Percentiles rank a stretch among this genome's conserved stretches.
phyloP scores from a whole-genome alignment of 495 filamentous ascomycete genomes.

The Jackrogersella multiformis region DNA sequence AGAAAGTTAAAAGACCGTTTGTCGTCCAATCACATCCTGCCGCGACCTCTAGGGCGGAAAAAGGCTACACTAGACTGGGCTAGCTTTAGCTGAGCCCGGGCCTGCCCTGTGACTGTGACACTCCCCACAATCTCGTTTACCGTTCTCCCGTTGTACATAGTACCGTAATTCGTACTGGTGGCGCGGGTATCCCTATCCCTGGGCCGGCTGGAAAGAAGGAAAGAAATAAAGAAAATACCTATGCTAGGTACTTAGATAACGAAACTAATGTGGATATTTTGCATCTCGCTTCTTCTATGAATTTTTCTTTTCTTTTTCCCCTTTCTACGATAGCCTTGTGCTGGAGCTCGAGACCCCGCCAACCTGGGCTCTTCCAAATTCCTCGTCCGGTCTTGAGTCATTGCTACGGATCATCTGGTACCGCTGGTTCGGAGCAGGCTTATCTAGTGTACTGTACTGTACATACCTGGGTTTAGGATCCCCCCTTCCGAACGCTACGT shows the following conservation, averaged over 20 bases:
- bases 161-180: background rate
- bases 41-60: conserved; percentile 10
- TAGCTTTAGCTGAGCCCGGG: background rate
- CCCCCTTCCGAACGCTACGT: conserved; percentile 23
- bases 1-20: conserved; percentile 22
- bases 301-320: conserved; percentile 8
- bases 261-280: background rate
- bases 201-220: conserved; percentile 15
- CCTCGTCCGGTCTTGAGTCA: too few species aligned
- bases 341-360: background rate
- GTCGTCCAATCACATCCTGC: conserved; percentile 34
- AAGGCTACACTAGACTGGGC: background rate
- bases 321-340: background rate
- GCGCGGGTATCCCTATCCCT: background rate
- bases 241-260: too few species aligned
- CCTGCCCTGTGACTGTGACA: conserved; percentile 26
- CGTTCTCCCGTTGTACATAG: background rate
- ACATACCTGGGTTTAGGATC: too few species aligned
- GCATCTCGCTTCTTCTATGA: too few species aligned
- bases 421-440: too few species aligned
- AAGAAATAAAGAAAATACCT: too few species aligned
- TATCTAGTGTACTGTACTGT: too few species aligned
- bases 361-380: background rate
- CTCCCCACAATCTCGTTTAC: conserved; percentile 44
- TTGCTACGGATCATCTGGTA: background rate